Base-by-base conservation (phyloP, 257 asterid genomes). In the Solanum piurae region DNA sequence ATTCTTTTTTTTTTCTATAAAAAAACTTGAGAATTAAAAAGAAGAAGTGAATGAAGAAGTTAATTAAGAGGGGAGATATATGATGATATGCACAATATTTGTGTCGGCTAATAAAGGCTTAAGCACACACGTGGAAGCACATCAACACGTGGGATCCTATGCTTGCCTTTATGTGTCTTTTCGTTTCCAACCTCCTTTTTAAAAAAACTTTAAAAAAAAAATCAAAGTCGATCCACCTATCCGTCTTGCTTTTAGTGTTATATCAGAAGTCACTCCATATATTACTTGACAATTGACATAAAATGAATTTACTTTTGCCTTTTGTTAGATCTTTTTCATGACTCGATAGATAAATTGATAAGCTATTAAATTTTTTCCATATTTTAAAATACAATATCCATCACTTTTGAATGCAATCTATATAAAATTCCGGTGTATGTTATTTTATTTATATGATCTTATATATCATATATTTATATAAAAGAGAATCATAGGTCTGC, bases 51-150 rank as follows among this genome's bases (percentile, higher is more conserved):
- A 31, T 44, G 37, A 13, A 27, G 40, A 16, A 49, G 42, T 46
- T 27, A 3, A 21, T 27, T 27, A 55, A 55, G 52, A 10, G 18
- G 42, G 12, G 27, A 72, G 31, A 64, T 10, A 4, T 72, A 20
- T 34, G 27, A 72, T 33, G 16, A 36, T 33, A 73, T 20, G 21
- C 46, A 87, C 38, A 69, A 69, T 29, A 82, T 60, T 88, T 89
- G 95, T 93, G 94, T 91, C 91, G 34, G 69, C 80, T 60, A 72
- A 55, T 18, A 46, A 46, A 38, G 21, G 40, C 85, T 27, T 25
- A 79, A 44, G 85, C 16, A 16, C 7, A 49, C 95, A 91, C 94
- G 93, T 93, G 92, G 92, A 84, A 49, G 42, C 83, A 87, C 49
- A 64, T 89, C 91, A 85, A 88, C 46, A 88, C 88, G 86, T 88